phyloP scores from a whole-genome alignment of 768 basidiomycete genomes.

The Baorangia bicolor region DNA sequence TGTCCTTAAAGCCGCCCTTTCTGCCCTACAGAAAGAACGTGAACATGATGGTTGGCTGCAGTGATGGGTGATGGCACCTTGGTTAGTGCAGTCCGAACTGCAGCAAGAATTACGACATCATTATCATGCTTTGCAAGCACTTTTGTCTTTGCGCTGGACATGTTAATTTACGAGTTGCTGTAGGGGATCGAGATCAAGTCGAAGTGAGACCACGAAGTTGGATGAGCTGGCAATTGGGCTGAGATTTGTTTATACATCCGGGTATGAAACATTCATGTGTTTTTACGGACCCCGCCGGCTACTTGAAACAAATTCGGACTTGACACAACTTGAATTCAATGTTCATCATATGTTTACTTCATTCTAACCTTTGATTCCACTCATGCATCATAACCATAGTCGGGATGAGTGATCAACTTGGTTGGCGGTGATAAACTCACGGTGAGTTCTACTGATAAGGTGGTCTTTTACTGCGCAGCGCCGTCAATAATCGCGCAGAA shows the following conservation, averaged over 20 bases:
- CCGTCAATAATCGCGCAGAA: neutral
- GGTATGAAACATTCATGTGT: conserved; percentile 24
- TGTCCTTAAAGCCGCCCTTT: conserved; percentile 93
- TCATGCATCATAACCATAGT: neutral
- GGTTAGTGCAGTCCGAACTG: conserved; percentile 88
- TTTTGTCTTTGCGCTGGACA: conserved; percentile 47
- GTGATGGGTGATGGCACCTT: conserved; percentile 50
- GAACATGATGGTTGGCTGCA: neutral
- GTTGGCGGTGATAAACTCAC: neutral
- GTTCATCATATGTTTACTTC: neutral
- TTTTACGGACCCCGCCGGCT: conserved; percentile 11
- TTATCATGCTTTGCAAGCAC: conserved; percentile 72
- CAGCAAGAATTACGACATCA: conserved; percentile 89
- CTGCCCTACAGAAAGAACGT: conserved; percentile 47
- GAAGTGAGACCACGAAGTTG: neutral
- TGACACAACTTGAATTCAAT: neutral
- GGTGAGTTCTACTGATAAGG: neutral
- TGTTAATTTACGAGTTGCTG: conserved; percentile 8
- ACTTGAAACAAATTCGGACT: neutral
- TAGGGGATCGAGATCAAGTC: neutral
- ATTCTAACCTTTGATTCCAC: neutral
- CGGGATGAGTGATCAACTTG: neutral
- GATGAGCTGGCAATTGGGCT: neutral
- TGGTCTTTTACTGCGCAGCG: neutral
- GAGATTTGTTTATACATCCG: conserved; percentile 17